Conservation (phyloP, 164 flowering plant species). For the Pachysandra terminalis region DNA sequence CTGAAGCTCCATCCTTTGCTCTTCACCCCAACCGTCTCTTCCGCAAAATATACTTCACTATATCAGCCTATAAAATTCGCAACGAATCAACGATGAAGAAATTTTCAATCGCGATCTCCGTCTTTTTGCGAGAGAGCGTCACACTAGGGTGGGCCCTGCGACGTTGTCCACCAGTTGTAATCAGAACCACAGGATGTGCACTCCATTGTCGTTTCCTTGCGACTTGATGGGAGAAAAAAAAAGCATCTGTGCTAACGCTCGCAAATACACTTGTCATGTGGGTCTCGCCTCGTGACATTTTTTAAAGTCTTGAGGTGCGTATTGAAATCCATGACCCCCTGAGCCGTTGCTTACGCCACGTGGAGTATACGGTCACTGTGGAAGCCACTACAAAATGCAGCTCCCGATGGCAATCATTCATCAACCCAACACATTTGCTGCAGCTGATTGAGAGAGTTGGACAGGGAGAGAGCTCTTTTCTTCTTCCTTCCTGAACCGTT, state of each 20-base stretch:
- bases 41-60: no score
- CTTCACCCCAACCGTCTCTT: no score
- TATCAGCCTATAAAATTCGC: no score
- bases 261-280: slow-evolving; percentile 9
- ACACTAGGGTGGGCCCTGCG: no score
- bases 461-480: neutral
- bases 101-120: no score
- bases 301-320: neutral
- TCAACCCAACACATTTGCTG: neutral
- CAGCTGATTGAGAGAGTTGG: neutral
- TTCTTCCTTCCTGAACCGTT: neutral
- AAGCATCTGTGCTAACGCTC: slow-evolving; percentile 37
- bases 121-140: no score
- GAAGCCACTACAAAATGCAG: slow-evolving; percentile 7
- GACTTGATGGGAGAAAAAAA: slow-evolving; percentile 9
- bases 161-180: no score
- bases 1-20: no score
- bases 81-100: no score
- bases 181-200: no score
- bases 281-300: neutral
- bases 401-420: neutral
- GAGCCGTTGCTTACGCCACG: neutral
- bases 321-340: no score
- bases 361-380: neutral
- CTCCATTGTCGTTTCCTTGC: no score